A percentile compares a stretch with the other conserved stretches of the same genome.
phyloP scores from a whole-genome alignment of 2,329 filamentous ascomycete species.

The Chrysosporium queenslandicum region DNA sequence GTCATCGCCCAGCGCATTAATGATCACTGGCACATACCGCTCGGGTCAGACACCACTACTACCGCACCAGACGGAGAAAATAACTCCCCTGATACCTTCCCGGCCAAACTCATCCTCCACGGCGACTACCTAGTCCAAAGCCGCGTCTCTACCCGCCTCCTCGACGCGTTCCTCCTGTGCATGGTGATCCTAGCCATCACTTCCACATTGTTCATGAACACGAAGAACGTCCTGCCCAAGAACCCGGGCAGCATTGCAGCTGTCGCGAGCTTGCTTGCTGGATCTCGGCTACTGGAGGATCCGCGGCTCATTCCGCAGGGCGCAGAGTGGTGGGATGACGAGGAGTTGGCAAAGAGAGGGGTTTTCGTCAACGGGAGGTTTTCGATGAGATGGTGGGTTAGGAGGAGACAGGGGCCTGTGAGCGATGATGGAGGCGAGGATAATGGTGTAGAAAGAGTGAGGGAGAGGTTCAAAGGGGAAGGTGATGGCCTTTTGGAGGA shows the following conservation, averaged over 20 bases:
- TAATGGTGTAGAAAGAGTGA: background rate
- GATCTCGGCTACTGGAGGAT: constrained; percentile 16
- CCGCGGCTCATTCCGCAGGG: constrained; percentile 14
- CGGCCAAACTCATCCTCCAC: constrained; percentile 9
- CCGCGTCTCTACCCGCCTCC: constrained; percentile 18
- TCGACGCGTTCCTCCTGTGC: constrained; percentile 17
- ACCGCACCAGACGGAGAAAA: background rate
- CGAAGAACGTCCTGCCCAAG: constrained; percentile 19
- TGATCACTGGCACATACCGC: constrained; percentile 9
- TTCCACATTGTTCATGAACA: constrained; percentile 15
- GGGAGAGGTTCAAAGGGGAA: constrained; percentile 6
- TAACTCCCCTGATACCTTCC: constrained; percentile 3
- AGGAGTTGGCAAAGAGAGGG: constrained; percentile 13
- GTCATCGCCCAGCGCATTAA: constrained; percentile 12
- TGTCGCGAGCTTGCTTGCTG: constrained; percentile 20
- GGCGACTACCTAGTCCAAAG: constrained; percentile 19
- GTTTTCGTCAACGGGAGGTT: constrained; percentile 11
- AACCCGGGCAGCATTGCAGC: constrained; percentile 24
- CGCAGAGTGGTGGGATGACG: constrained; percentile 18
- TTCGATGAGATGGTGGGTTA: constrained; percentile 16
- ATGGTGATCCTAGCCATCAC: constrained; percentile 20
- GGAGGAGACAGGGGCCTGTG: constrained; percentile 3
- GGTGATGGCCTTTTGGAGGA: constrained; percentile 9
- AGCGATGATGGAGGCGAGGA: constrained; percentile 1
- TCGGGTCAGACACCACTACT: constrained; percentile 10